Base-by-base conservation (phyloP, 139 green algal species). In the Eudorina sp. region DNA sequence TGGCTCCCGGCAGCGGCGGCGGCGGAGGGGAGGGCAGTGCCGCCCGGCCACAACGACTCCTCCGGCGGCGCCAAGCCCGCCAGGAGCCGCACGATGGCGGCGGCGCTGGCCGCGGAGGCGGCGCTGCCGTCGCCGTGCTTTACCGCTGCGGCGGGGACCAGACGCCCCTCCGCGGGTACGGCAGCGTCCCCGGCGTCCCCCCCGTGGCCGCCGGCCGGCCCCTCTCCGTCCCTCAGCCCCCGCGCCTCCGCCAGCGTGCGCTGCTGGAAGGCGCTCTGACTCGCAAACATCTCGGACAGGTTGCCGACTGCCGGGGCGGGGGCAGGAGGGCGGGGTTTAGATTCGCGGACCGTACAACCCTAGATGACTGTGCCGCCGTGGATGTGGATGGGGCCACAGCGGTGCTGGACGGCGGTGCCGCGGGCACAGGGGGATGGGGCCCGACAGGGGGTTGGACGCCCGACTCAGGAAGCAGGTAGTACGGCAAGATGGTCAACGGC, bases 221-320 rank as follows among this genome's bases (percentile, higher is more conserved):
- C 38, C 21, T 29, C 21, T 7, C 41, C 46, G 1, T 29, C 46
- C 74, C 74, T 5, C 6, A 64, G 3, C 51, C 51, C 31, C 1
- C 76, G 51, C 25, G 53, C 53, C 77, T 85, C 77, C 25, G 77
- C 77, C 40, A 45, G 53, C 2, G 77, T 55, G 1, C 77, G 77
- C 77, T 85, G 77, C 38, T 74, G 43, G 55, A 73, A 31, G 77
- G 77, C 77, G 11, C 13, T 21, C 77, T 85, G 77, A 38, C 53
- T 85, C 53, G 77, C 53, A 25, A 85, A 55, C 53, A 85, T 73
- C 7, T 85, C 53, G 0, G 23, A 1, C 2, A 85, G 23, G 27
- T 85, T 55, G 53, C 77, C 77, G 13, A 73, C 77, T 85, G 53
- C 7, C 25, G 58, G n/a, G 58, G 58, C 16, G 45, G 41, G 72